These are phyloP conservation scores for Arthrobotrys sphaeroides DNA, from an alignment of 2,329 filamentous ascomycete species.

Conservation along the genomic window DNA sequence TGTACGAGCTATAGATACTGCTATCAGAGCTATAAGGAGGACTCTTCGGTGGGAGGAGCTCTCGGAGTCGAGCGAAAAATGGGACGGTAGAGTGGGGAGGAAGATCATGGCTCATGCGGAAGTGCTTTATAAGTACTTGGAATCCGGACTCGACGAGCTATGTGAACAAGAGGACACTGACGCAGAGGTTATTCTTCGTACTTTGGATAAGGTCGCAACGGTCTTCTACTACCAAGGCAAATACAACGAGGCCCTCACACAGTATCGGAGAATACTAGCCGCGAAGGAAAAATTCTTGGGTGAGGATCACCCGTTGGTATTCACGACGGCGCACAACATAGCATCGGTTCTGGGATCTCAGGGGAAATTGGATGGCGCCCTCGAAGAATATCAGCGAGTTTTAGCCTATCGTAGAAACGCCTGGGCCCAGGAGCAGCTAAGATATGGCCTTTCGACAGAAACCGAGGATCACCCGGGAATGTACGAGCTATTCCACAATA, in stretches of 20 bases:
- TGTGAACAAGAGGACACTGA: no score
- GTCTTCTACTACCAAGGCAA: background rate
- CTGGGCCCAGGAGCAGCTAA: no score
- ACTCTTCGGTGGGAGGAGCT: background rate
- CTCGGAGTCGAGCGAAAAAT: background rate
- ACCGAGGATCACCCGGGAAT: no score
- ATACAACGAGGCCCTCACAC: constrained; percentile 42
- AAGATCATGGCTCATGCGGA: background rate
- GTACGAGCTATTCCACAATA: no score
- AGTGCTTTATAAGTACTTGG: background rate
- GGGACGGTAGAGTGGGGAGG: background rate
- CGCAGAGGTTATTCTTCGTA: no score
- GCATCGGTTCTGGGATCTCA: constrained; percentile 12
- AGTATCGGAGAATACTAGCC: constrained; percentile 20
- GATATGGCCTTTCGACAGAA: no score
- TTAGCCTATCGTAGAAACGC: no score
- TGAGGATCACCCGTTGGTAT: background rate
- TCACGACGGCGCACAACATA: constrained; percentile 4
- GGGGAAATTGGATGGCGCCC: constrained; percentile 29
- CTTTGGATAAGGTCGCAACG: background rate
- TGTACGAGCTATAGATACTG: background rate
- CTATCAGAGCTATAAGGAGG: background rate
- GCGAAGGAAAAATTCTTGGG: constrained; percentile 32
- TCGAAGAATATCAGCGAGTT: background rate
- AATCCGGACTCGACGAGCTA: background rate